Base-by-base conservation (phyloP, 2,329 filamentous ascomycete genomes). In the Ceratocystis destructans region DNA sequence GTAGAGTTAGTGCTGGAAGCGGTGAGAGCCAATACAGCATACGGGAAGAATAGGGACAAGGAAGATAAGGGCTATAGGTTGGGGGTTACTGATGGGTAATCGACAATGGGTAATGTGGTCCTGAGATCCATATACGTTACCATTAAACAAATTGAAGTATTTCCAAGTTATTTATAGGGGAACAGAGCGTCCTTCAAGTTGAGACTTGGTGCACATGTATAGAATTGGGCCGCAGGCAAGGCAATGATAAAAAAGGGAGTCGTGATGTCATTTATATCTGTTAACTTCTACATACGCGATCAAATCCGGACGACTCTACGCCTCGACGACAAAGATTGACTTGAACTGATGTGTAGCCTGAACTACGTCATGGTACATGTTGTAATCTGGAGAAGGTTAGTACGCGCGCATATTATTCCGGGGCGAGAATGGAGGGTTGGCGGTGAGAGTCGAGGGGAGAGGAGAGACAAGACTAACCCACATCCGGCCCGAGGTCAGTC, bases 321-420 rank as follows among this genome's bases (percentile, higher is more conserved):
- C 57, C 25, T 55, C 48, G 22, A 63, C 61, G 45, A 77, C 71
- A 74, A 96, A 96, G 64, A 97, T 87, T 69, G 85, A 79, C 72
- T 87, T 89, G 73, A 90, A 84, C 62, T 86, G 83, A 76, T 96
- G 92, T 44, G 90, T 94, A 45, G 85, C 87, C 67, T 96, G 89
- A 2, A 96, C 88, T 8, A 67, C 66, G 0, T 87, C 84, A 67
- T 89, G 85, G 68, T 86, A 87, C 44, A 90, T 82, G 64, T 80
- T 81, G 75, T 88, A 89, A 76, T 96, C 91, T 93, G 50, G 31
- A 25, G 5, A 53, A 57, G 33, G 25, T 8, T 63, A 8, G 46
- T n/a, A n/a, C 50, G 25, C 8, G 20, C 2, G 45, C 48, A 17
- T 37, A 4, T 57, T 50, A 57, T 37, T 59, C 53, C 61, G 31